Conservation (phyloP, 2,329 filamentous ascomycete genomes). For the Pseudogymnoascus sp. region DNA sequence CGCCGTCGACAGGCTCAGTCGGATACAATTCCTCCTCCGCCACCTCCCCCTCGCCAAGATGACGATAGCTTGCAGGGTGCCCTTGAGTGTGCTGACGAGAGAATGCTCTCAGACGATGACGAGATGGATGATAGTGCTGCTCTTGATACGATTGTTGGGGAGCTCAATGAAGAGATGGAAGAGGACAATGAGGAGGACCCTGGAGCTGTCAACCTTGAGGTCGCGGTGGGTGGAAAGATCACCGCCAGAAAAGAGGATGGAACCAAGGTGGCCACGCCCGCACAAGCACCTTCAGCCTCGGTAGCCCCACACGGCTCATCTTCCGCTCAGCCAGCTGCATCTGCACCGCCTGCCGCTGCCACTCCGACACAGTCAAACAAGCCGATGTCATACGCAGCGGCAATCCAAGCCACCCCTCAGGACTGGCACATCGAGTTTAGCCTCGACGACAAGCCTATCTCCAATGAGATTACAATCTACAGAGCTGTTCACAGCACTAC, state of each 20-base stretch:
- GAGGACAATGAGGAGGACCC: constrained; percentile 67
- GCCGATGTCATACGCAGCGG: constrained; percentile 75
- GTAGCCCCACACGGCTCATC: constrained; percentile 35
- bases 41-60: constrained; percentile 47
- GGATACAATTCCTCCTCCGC: constrained; percentile 39
- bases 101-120: constrained; percentile 68
- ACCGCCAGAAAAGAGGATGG: constrained; percentile 90
- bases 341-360: constrained; percentile 28
- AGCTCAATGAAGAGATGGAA: constrained; percentile 77
- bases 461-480: constrained; percentile 92
- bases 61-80: constrained; percentile 59
- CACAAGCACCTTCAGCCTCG: constrained; percentile 45
- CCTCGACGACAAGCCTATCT: constrained; percentile 72
- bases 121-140: constrained; percentile 58
- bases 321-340: constrained; percentile 30
- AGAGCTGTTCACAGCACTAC: constrained; percentile 68
- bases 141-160: constrained; percentile 82
- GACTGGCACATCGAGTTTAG: constrained; percentile 98
- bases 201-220: constrained; percentile 83
- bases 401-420: constrained; percentile 70
- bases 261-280: constrained; percentile 75
- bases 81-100: constrained; percentile 89
- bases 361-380: constrained; percentile 48
- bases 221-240: constrained; percentile 77
- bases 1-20: constrained; percentile 48